phyloP scores from a whole-genome alignment of 257 asterid genomes.

The Gynochthodes officinalis region DNA sequence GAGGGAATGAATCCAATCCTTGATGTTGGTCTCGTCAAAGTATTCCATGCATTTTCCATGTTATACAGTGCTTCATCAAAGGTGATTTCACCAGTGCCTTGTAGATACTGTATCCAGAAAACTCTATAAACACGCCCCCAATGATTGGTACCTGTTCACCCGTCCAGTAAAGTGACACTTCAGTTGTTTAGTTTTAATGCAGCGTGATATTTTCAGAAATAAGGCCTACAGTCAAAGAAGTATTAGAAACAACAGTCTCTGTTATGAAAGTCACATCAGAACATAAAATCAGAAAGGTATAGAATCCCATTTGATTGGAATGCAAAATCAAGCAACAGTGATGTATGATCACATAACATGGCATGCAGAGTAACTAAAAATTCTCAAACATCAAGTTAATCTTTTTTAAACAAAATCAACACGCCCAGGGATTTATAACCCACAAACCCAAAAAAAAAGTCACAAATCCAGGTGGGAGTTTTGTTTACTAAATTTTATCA shows the following conservation, averaged over 20 bases:
- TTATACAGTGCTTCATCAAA: background rate
- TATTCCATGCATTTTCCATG: background rate
- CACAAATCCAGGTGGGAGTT: background rate
- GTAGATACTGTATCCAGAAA: background rate
- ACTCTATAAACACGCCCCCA: conserved; percentile 1
- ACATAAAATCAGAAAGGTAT: conserved; percentile 7
- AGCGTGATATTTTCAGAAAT: background rate
- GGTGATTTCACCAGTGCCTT: background rate
- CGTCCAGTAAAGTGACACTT: background rate
- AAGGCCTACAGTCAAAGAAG: background rate
- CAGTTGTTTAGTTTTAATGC: background rate
- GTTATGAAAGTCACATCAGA: conserved; percentile 2
- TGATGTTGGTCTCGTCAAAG: background rate
- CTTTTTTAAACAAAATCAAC: background rate
- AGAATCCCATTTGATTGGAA: background rate
- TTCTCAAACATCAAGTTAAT: background rate
- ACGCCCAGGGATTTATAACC: background rate
- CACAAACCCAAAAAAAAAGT: background rate
- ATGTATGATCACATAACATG: background rate
- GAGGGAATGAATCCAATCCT: background rate
- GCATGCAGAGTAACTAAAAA: background rate
- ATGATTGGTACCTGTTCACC: conserved; percentile 5
- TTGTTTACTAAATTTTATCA: background rate
- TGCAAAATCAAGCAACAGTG: background rate
- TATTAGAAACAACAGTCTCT: background rate